These are phyloP conservation scores for Phialophora macrospora DNA, from an alignment of 2,329 filamentous ascomycete species.

Conservation along the genomic window DNA sequence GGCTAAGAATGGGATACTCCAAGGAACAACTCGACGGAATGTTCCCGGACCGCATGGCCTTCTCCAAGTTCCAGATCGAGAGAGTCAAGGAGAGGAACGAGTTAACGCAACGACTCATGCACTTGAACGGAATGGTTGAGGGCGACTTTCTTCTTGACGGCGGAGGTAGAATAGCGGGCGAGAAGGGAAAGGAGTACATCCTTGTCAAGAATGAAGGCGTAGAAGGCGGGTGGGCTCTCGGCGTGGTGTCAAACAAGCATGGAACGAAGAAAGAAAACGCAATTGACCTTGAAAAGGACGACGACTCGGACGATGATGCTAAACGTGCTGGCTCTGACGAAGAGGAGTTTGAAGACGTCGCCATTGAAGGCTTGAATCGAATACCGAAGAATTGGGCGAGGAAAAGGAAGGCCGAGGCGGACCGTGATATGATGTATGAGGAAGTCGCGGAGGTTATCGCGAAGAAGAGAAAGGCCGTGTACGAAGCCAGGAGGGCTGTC, in stretches of 20 bases:
- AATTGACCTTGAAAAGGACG: slow-evolving; percentile 80
- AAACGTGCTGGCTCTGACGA: slow-evolving; percentile 54
- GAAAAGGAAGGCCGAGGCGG: slow-evolving; percentile 43
- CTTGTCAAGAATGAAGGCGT: slow-evolving; percentile 93
- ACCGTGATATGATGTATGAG: slow-evolving; percentile 46
- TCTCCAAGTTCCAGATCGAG: slow-evolving; percentile 95
- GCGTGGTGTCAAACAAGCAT: slow-evolving; percentile 86
- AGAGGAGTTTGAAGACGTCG: slow-evolving; percentile 87
- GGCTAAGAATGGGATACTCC: slow-evolving; percentile 91
- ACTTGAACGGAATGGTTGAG: slow-evolving; percentile 84
- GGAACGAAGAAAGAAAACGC: slow-evolving; percentile 81
- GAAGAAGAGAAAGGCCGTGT: slow-evolving; percentile 55
- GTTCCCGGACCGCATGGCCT: slow-evolving; percentile 98
- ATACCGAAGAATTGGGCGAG: slow-evolving; percentile 66
- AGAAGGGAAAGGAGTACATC: slow-evolving; percentile 91
- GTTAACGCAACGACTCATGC: slow-evolving; percentile 92
- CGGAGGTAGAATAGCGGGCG: slow-evolving; percentile 63
- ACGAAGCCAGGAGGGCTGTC: slow-evolving; percentile 48
- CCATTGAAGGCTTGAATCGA: slow-evolving; percentile 85
- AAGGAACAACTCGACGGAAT: slow-evolving; percentile 95
- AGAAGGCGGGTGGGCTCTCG: slow-evolving; percentile 93
- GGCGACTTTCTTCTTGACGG: slow-evolving; percentile 60
- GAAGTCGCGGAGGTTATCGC: slow-evolving; percentile 44
- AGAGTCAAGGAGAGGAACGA: slow-evolving; percentile 90
- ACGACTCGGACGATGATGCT: slow-evolving; percentile 46